These are phyloP conservation scores for Phytophthora brassicae DNA, from an alignment of 352 stramenopile species.

Conservation along the genomic window DNA sequence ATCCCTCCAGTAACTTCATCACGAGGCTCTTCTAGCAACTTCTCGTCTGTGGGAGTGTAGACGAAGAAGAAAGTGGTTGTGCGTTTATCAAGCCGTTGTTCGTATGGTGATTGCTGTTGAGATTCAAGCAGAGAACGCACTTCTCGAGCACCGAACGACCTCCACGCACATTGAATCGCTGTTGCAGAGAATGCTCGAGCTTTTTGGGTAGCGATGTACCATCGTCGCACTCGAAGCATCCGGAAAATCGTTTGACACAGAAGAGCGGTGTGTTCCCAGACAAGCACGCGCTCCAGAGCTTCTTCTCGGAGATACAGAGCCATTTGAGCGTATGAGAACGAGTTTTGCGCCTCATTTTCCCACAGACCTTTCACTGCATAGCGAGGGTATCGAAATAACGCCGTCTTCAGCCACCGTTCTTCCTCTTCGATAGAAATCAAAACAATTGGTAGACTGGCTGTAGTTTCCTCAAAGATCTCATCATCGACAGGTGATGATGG, in stretches of 20 bases:
- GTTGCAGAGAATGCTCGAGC: slow-evolving; percentile 38
- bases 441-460: slow-evolving; percentile 17
- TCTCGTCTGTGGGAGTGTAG: slow-evolving; percentile 68
- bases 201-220: slow-evolving; percentile 47
- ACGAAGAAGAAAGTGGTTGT: slow-evolving; percentile 65
- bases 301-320: slow-evolving; percentile 67
- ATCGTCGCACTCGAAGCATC: slow-evolving; percentile 56
- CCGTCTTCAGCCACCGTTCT: slow-evolving; percentile 23
- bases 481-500: background rate
- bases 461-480: slow-evolving; percentile 6
- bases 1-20: slow-evolving; percentile 49
- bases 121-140: slow-evolving; percentile 41
- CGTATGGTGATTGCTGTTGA: slow-evolving; percentile 70
- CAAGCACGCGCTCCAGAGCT: slow-evolving; percentile 58
- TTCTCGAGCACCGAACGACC: slow-evolving; percentile 40
- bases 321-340: slow-evolving; percentile 60
- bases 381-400: slow-evolving; percentile 41
- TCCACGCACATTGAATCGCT: slow-evolving; percentile 64
- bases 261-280: slow-evolving; percentile 49
- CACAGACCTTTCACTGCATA: slow-evolving; percentile 56
- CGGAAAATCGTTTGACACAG: slow-evolving; percentile 57
- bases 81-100: slow-evolving; percentile 60
- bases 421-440: slow-evolving; percentile 32
- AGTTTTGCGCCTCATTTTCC: slow-evolving; percentile 43
- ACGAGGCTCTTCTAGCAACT: slow-evolving; percentile 56